A percentile compares a stretch with the other conserved stretches of the same genome.
Conservation (phyloP, 257 asterid species). For the Plantago ovata region DNA sequence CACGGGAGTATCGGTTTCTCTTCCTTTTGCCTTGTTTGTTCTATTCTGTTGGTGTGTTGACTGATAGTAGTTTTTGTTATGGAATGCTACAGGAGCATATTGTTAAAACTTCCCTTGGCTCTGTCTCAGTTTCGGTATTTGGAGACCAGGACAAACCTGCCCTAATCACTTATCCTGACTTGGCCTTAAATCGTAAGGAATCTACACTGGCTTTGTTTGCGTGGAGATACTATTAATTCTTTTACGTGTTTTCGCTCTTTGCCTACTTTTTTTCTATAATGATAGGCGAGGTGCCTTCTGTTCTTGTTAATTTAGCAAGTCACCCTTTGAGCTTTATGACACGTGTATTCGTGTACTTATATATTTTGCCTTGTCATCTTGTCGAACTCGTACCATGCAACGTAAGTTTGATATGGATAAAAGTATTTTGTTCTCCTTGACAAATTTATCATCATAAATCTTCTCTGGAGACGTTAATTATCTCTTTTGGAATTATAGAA, state of each 20-base stretch:
- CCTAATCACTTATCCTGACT: conserved; percentile 89
- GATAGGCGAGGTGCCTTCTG: no score
- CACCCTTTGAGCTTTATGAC: no score
- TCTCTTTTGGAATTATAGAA: neutral
- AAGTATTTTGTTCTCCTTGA: no score
- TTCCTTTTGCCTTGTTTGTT: conserved; percentile 17
- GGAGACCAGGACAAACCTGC: conserved; percentile 98
- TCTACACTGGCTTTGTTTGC: conserved; percentile 12
- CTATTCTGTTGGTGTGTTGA: conserved; percentile 21
- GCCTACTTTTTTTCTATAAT: no score
- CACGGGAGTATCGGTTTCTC: no score
- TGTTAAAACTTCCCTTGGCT: conserved; percentile 76
- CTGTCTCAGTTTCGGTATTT: conserved; percentile 72
- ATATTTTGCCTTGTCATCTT: no score
- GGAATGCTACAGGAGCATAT: conserved; percentile 80
- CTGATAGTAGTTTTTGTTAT: conserved; percentile 24
- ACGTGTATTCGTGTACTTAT: neutral
- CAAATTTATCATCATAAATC: neutral
- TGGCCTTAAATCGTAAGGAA: conserved; percentile 88
- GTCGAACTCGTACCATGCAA: no score
- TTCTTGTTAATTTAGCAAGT: no score
- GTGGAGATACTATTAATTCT: conserved; percentile 6
- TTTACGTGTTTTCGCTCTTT: conserved; percentile 10
- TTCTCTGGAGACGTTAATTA: neutral
- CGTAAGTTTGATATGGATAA: no score